phyloP scores from a whole-genome alignment of 495 filamentous ascomycete species.

The Pseudevernia furfuracea region DNA sequence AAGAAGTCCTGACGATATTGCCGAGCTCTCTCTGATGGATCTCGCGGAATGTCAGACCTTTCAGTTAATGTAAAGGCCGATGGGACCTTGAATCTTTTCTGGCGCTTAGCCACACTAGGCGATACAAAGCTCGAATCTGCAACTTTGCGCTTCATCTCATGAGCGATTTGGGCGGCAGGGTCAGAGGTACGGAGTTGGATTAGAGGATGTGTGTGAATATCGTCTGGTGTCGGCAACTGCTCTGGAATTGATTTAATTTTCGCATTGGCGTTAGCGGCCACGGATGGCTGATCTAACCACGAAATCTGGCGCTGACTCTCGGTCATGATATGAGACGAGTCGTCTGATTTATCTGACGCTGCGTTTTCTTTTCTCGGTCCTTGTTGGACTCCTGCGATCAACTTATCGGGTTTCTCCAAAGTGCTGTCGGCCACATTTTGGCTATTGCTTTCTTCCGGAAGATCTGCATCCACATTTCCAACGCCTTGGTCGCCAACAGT shows the following conservation, averaged over 20 bases:
- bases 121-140: constrained; percentile 13
- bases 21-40: constrained; percentile 24
- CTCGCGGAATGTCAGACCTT: constrained; percentile 15
- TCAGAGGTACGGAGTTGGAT: neutral
- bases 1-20: constrained; percentile 26
- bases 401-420: neutral
- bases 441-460: neutral
- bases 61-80: constrained; percentile 18
- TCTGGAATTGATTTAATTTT: neutral
- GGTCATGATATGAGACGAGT: neutral
- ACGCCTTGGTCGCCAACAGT: neutral
- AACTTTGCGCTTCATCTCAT: constrained; percentile 13
- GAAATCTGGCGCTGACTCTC: neutral
- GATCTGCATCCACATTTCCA: neutral
- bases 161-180: neutral
- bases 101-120: constrained; percentile 16
- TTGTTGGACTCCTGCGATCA: neutral
- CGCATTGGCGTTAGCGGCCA: neutral
- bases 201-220: neutral
- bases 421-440: neutral
- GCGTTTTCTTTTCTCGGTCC: neutral
- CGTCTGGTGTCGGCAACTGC: neutral
- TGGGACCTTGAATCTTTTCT: constrained; percentile 11
- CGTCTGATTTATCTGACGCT: neutral
- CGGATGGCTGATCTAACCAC: neutral